Evolutionary conservation across 805 yeast genomes (phyloP), one percentile per base, ranked within the genome.

Genomic region (Candida manassasensis): DNA sequence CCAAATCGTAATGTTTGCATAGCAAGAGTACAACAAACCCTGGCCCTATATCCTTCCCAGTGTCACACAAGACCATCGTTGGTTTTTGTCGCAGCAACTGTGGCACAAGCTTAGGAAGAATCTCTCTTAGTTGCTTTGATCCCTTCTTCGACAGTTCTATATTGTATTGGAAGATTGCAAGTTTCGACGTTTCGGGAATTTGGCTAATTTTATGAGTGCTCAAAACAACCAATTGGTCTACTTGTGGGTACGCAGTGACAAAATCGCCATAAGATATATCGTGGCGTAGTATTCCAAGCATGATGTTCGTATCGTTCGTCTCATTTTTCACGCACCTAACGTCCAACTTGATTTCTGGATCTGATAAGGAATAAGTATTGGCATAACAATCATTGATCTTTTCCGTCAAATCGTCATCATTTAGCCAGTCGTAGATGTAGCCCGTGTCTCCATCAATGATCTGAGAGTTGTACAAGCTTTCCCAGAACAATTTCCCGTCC

Each of bases 11-110:
- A 37, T 61, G 53, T 16, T 56, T 49, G 39, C 79, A 67, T n/a
- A 82, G 55, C 2, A 78, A 47, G 11, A 73, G 61, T 3, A 86
- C 55, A 0, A 75, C 65, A 0, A 82, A 69, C 0, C 84, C 86
- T 2, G 76, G 69, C 1, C 88, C 72, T 27, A 85, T 50, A 49
- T 87, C 95, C 3, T 68, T 63, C 0, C 86, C 89, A 0, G 73
- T 59, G 16, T 77, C 81, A 47, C 90, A 81, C 2, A 80, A 50
- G 0, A 87, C 52, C 15, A 79, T 39, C 1, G 70, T 46, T 1
- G 34, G 37, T 1, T 32, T 19, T 2, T 32, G 19, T 2, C 40
- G 35, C 2, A 30, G 36, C 2, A 49, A 10, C 22, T 54, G 9
- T 3, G 56, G 43, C 8, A 73, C 41, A 4, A 85, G 58, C 2